Percentiles rank a stretch among this genome's conserved stretches.
phyloP scores from a whole-genome alignment of 805 yeast species.

The Saturnispora mendoncae region DNA sequence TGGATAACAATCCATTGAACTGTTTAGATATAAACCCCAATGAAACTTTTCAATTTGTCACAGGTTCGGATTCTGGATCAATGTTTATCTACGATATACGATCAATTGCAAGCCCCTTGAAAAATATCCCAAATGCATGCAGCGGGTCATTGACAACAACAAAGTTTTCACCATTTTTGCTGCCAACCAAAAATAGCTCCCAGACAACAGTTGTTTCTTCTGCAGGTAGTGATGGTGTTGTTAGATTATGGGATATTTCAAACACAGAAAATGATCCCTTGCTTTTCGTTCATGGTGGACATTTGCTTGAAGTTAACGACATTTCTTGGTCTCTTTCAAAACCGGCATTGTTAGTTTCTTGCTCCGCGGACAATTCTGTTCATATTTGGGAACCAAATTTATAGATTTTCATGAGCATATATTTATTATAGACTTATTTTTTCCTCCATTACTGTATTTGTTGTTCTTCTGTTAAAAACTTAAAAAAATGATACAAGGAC shows the following conservation, averaged over 20 bases:
- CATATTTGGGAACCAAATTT: conserved; percentile 70
- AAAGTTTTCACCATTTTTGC: conserved; percentile 60
- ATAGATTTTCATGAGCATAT: neutral
- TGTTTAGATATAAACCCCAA: conserved; percentile 51
- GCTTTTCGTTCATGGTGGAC: conserved; percentile 75
- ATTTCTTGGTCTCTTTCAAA: conserved; percentile 72
- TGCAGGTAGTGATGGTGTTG: conserved; percentile 54
- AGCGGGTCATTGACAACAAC: conserved; percentile 50
- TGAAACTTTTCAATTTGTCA: conserved; percentile 49
- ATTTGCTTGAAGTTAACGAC: conserved; percentile 79
- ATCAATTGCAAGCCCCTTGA: conserved; percentile 26
- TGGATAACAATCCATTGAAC: conserved; percentile 30
- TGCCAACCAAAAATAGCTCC: conserved; percentile 27
- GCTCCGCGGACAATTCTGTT: conserved; percentile 77
- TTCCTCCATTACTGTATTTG: too few relatives aligned
- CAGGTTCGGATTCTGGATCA: conserved; percentile 56
- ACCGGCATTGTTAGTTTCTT: conserved; percentile 64
- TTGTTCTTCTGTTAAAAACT: neutral
- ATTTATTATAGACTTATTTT: neutral
- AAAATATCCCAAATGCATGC: conserved; percentile 31
- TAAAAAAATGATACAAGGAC: neutral
- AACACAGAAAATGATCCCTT: conserved; percentile 14
- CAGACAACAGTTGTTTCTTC: conserved; percentile 38
- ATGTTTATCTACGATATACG: conserved; percentile 63
- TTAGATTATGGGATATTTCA: conserved; percentile 52